Evolutionary conservation across 306 rosid species (phyloP), one percentile per base, ranked within the genome.

Genomic region (Amphicarpaea edgeworthii): DNA sequence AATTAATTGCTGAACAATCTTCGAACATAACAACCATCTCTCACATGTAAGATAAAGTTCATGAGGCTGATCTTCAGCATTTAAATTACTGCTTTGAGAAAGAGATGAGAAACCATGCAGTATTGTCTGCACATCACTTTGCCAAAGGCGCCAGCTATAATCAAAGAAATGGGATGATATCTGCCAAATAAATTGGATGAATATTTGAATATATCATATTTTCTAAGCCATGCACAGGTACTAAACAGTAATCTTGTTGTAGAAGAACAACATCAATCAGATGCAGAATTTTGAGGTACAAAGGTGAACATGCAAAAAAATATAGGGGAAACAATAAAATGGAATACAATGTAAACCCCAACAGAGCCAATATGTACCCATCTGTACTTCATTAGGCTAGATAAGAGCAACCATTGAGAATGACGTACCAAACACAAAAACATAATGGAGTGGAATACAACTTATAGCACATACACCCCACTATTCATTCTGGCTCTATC

Each of bases 131-230:
- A 92, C 85, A 69, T 95, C 97, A 47, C 86, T 86, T 86, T 95
- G 96, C 98, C 98, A 94, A 70, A 94, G 94, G 72, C 75, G 93
- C 98, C 98, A 94, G 85, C 95, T 85, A 81, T 86, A 92, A 81
- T 92, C 96, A 89, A 94, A 92, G 87, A 94, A 87, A 65, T 87
- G 95, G 77, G 89, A 83, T 17, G 98, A 91, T 87, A 94, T 94
- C 98, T 94, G 96, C 88, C 79, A 86, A 82, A 85, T 57, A 49
- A 83, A 49, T 63, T 51, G 47, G 45, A 71, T 61, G 54, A 73
- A 65, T 64, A 78, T 50, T 68, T 61, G 47, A 79, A 68, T 65
- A 78, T 65, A 37, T 34, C 32, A 59, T 21, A 28, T 21, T 40
- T 45, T 72, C 72, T 71, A 72, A 62, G 68, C 12, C 21, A 66